Conservation (phyloP, 768 basidiomycete species). For the Cystobasidium tubakii region DNA sequence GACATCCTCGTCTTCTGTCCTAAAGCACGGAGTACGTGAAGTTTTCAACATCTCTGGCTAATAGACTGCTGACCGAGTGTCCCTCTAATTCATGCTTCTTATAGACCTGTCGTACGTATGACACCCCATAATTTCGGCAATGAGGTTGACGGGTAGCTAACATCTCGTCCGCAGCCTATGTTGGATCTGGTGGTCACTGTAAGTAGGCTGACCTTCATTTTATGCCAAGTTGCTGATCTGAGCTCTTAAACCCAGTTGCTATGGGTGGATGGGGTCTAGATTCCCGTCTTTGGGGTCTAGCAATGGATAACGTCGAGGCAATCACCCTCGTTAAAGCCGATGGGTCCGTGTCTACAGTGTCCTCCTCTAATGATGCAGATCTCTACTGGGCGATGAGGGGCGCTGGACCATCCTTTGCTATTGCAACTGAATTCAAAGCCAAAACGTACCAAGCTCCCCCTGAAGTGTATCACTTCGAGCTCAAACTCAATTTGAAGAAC, state of each 20-base stretch:
- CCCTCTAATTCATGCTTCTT: background rate
- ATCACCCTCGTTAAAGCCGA: slow-evolving; percentile 7
- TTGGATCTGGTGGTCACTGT: slow-evolving; percentile 6
- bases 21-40: background rate
- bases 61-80: background rate
- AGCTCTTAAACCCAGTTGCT: background rate
- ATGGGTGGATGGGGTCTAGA: slow-evolving; percentile 1
- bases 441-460: background rate
- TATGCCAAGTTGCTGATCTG: background rate
- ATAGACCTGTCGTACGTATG: background rate
- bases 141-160: background rate
- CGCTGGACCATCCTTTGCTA: slow-evolving; percentile 1
- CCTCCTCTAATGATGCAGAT: background rate
- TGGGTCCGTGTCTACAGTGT: background rate
- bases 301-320: slow-evolving; percentile 1
- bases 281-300: slow-evolving; percentile 17
- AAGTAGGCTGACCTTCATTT: background rate
- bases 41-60: no score
- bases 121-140: no score
- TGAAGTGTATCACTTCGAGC: background rate
- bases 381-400: slow-evolving; percentile 10
- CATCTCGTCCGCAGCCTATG: background rate
- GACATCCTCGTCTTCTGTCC: background rate
- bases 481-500: background rate
- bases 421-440: background rate